These are phyloP conservation scores for Henckelia pumila DNA, from an alignment of 257 asterid genomes.

Conservation along the genomic window DNA sequence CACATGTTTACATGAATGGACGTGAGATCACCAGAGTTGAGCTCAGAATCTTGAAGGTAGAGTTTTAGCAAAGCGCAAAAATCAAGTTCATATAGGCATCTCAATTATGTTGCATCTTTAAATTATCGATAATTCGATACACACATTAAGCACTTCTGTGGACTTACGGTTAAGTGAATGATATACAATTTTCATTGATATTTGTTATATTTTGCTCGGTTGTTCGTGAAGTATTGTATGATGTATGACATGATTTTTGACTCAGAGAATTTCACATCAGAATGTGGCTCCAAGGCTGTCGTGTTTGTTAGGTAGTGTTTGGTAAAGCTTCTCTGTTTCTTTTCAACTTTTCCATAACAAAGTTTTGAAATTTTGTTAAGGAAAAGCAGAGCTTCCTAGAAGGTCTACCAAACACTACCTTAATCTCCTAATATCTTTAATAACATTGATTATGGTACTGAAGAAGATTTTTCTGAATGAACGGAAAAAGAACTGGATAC, in stretches of 20 bases:
- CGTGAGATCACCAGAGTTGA: slow-evolving; percentile 69
- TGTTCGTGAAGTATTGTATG: too few species aligned
- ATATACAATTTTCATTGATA: too few species aligned
- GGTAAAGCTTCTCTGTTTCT: too few species aligned
- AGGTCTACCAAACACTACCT: too few species aligned
- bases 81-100: not conserved
- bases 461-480: not conserved
- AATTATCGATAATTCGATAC: too few species aligned
- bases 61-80: not conserved
- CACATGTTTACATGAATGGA: slow-evolving; percentile 64
- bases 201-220: too few species aligned
- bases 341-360: too few species aligned
- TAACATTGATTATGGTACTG: not conserved
- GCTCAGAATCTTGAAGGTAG: slow-evolving; percentile 69
- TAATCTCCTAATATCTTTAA: not conserved
- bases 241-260: too few species aligned
- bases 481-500: not conserved
- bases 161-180: not conserved
- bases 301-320: too few species aligned
- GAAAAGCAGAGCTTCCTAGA: too few species aligned
- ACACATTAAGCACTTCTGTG: not conserved
- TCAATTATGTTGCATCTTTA: not conserved
- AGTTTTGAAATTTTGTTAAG: too few species aligned
- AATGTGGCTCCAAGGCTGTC: not conserved
- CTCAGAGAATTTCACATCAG: not conserved